Evolutionary conservation across 1,139 yeast species (phyloP).

Genomic region (Debaryomyces fabryi): DNA sequence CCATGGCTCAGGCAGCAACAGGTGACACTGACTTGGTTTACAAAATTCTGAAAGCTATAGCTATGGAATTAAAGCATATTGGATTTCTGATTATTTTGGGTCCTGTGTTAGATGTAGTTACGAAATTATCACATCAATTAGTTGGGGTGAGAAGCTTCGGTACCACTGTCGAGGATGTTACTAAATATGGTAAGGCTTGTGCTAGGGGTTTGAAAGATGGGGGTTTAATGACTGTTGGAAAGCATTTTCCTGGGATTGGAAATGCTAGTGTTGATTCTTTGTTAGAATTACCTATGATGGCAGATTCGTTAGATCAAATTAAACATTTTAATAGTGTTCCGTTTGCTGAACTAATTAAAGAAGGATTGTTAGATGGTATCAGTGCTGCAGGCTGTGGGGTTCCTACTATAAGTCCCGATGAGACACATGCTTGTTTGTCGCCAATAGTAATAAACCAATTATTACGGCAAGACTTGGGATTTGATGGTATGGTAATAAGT

Average conservation of each 20-base stretch:
- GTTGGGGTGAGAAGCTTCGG: conserved; percentile 70
- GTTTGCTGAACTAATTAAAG: conserved; percentile 52
- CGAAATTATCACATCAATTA: conserved; percentile 57
- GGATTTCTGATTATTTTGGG: conserved; percentile 64
- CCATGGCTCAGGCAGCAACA: conserved; percentile 67
- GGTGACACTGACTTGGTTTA: conserved; percentile 54
- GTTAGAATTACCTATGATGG: conserved; percentile 60
- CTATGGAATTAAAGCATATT: conserved; percentile 52
- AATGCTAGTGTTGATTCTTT: conserved; percentile 61
- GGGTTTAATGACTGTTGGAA: conserved; percentile 60
- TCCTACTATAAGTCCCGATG: conserved; percentile 65
- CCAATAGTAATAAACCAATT: conserved; percentile 59
- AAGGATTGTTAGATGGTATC: conserved; percentile 55
- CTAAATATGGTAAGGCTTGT: conserved; percentile 55
- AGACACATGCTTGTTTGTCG: conserved; percentile 64
- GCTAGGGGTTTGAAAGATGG: conserved; percentile 59
- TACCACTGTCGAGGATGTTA: conserved; percentile 60
- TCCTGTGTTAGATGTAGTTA: conserved; percentile 65
- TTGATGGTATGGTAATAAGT: conserved; percentile 62
- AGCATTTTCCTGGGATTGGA: conserved; percentile 72
- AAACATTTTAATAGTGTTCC: conserved; percentile 56
- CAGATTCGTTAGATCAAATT: conserved; percentile 58
- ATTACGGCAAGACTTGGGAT: conserved; percentile 54
- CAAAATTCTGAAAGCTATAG: conserved; percentile 58
- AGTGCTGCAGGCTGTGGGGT: conserved; percentile 71